A percentile compares a stretch with the other conserved stretches of the same genome.
These are phyloP conservation scores for Schizophyllum commune DNA, from an alignment of 1,284 basidiomycete genomes.

Conservation along the genomic window DNA sequence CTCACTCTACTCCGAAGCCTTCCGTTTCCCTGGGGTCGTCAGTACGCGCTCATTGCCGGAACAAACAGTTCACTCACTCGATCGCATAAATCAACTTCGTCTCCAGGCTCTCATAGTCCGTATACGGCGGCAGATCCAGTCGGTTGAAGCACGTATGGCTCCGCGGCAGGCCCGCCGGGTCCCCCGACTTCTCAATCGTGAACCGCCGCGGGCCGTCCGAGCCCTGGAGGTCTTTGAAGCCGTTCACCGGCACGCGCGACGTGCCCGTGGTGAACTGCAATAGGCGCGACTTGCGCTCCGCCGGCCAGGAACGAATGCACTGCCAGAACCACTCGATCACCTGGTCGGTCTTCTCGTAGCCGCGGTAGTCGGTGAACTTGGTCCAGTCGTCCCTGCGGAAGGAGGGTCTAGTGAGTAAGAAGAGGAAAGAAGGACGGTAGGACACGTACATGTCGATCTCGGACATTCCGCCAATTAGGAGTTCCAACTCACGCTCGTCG, in stretches of 20 bases:
- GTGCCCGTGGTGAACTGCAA: slow-evolving; percentile 98
- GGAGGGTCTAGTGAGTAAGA: slow-evolving; percentile 3
- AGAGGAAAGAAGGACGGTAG: slow-evolving; percentile 2
- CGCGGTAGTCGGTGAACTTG: slow-evolving; percentile 81
- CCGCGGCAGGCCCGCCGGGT: slow-evolving; percentile 83
- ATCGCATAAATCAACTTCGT: slow-evolving; percentile 87
- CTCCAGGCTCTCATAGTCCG: slow-evolving; percentile 84
- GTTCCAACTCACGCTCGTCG: slow-evolving; percentile 94
- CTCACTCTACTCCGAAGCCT: slow-evolving; percentile 47
- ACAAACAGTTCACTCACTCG: too few relatives aligned
- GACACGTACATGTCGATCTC: slow-evolving; percentile 89
- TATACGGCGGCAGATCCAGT: slow-evolving; percentile 87
- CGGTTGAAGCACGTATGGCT: slow-evolving; percentile 91
- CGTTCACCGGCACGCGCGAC: slow-evolving; percentile 95
- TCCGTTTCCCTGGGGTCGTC: slow-evolving; percentile 48
- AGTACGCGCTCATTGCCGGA: slow-evolving; percentile 4
- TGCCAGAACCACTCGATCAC: slow-evolving; percentile 99
- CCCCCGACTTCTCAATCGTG: slow-evolving; percentile 95
- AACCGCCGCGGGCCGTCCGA: slow-evolving; percentile 93
- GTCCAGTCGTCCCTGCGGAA: slow-evolving; percentile 70
- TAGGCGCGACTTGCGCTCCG: slow-evolving; percentile 91
- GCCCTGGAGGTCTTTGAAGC: slow-evolving; percentile 98
- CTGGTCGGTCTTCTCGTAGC: slow-evolving; percentile 82
- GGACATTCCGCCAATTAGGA: slow-evolving; percentile 97
- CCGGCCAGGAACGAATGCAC: slow-evolving; percentile 92